A percentile compares a stretch with the other conserved stretches of the same genome.
phyloP scores from a whole-genome alignment of 1,284 basidiomycete species.

The Athelia psychrophila region DNA sequence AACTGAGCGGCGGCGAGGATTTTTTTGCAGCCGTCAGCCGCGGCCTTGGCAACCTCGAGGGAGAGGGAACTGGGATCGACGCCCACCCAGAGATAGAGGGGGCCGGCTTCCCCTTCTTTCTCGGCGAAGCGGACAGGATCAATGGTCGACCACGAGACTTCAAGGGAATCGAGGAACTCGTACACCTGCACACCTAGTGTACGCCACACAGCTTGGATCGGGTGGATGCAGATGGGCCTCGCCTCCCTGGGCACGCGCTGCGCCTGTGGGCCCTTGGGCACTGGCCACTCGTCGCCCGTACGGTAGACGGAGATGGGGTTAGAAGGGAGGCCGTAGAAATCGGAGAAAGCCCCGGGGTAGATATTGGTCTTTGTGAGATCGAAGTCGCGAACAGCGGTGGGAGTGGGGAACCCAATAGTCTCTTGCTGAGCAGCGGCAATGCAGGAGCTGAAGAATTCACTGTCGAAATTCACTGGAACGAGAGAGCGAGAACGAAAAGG shows the following conservation, averaged over 20 bases:
- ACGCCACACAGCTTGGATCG: not conserved
- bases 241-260: not conserved
- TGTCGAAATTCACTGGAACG: not conserved
- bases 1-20: slow-evolving; percentile 11
- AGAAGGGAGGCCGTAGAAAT: not conserved
- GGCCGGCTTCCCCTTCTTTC: not conserved
- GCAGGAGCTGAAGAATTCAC: not conserved
- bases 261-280: not conserved
- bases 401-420: not conserved
- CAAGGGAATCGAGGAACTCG: not conserved
- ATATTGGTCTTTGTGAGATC: not conserved
- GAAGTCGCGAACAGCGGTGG: not conserved
- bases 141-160: not conserved
- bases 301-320: not conserved
- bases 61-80: slow-evolving; percentile 16
- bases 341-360: not conserved
- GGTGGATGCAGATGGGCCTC: not conserved
- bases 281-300: not conserved
- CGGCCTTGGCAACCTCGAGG: slow-evolving; percentile 6
- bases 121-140: not conserved
- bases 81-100: slow-evolving; percentile 14
- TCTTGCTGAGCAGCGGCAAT: too few relatives aligned
- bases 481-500: not conserved
- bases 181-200: not conserved
- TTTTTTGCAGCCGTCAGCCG: slow-evolving; percentile 11